These are phyloP conservation scores for Oryza punctata DNA, from an alignment of 176 grass and related monocot species.

Conservation along the genomic window DNA sequence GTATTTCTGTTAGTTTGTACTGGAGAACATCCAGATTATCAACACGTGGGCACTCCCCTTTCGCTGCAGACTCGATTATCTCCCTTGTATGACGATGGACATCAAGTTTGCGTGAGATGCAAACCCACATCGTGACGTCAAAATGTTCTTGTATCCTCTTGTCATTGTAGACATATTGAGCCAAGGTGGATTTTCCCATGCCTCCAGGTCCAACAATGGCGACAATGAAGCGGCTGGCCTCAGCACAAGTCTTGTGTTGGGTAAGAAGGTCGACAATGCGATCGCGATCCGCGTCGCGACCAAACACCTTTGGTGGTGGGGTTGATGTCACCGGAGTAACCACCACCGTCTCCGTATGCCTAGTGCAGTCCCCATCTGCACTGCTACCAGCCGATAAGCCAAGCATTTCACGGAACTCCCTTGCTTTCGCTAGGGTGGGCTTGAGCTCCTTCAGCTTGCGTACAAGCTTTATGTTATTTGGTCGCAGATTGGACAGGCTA, in stretches of 20 bases:
- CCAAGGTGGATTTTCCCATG: conserved; percentile 14
- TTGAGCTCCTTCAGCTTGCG: too few species aligned
- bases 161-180: conserved; percentile 15
- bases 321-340: too few species aligned
- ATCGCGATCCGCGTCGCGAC: too few species aligned
- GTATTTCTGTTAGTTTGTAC: not conserved
- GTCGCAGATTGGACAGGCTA: not conserved
- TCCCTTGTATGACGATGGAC: not conserved
- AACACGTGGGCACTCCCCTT: not conserved
- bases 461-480: too few species aligned
- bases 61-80: not conserved
- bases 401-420: too few species aligned
- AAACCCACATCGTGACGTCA: conserved; percentile 11
- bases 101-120: not conserved
- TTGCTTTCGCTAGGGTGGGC: too few species aligned
- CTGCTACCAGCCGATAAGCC: too few species aligned
- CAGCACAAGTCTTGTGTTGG: too few species aligned
- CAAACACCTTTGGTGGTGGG: too few species aligned
- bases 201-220: conserved; percentile 18
- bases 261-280: too few species aligned
- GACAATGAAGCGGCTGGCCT: not conserved
- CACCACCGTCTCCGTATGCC: too few species aligned
- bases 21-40: conserved; percentile 6
- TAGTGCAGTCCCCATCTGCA: too few species aligned
- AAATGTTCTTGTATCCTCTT: not conserved